Evolutionary conservation across 257 asterid species (phyloP), one percentile per base, ranked within the genome.

Genomic region (Przewalskia tangutica): DNA sequence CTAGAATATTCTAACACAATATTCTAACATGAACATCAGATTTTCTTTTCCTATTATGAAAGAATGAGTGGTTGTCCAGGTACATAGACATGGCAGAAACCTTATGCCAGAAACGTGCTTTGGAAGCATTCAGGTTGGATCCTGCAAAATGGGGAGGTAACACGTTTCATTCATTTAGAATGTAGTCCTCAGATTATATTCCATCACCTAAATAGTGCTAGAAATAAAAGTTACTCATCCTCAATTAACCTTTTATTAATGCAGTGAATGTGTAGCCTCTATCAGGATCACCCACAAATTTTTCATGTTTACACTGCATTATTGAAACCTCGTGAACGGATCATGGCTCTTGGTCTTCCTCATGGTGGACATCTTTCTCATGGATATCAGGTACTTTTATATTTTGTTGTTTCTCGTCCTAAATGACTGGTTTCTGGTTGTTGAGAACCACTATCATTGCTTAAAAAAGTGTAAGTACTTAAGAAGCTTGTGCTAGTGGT

Each of bases 71-170:
- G 13, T 16, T 44, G n/a, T 64, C 36, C 85, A 95, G 99, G 97
- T 95, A 93, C 88, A 95, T 95, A 68, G 99, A 95, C 86, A 95
- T 95, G 99, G 99, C 98, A 0, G 99, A 95, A 88, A 91, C 87
- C 71, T 85, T 95, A 87, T 95, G 99, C 84, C 99, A 95, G 91
- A 92, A 91, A 85, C 97, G 99, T 75, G 99, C 99, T 77, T 85
- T 95, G 38, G 99, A 95, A 86, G 88, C 97, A 63, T 95, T 95
- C 81, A 70, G 70, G 40, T 81, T 95, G 92, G 99, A 95, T 85
- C 99, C 98, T 73, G 90, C 88, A 64, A 92, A 93, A 88, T 95
- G 99, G 99, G 99, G 99, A 90, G 99, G 99, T 93, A 82, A 91
- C 83, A 71, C 20, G 44, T 71, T 71, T 71, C 34, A 17, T 71